Percentiles rank a stretch among this genome's conserved stretches.
These are phyloP conservation scores for Scenedesmus sp. DNA, from an alignment of 163 green algal genomes.

Conservation along the genomic window DNA sequence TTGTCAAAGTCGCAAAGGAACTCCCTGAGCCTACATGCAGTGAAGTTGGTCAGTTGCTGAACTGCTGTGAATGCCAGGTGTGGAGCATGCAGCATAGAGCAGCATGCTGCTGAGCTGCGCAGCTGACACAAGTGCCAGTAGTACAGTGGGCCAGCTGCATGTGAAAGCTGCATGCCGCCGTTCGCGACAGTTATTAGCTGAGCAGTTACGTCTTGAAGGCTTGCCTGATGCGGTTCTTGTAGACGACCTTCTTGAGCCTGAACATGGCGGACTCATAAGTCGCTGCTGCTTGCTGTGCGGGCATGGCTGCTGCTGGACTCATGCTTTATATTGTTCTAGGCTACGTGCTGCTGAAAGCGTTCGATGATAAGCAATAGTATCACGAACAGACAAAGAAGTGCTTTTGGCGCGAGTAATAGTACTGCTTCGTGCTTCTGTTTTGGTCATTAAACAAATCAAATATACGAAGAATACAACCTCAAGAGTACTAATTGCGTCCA, in stretches of 20 bases:
- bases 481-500: too few species aligned
- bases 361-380: neutral
- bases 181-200: neutral
- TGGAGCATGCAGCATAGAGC: neutral
- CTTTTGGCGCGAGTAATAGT: neutral
- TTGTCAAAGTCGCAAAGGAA: constrained; percentile 81
- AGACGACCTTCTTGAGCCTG: constrained; percentile 74
- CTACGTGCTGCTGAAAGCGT: too few species aligned
- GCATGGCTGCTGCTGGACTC: neutral
- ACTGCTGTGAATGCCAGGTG: neutral
- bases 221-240: constrained; percentile 72
- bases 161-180: too few species aligned
- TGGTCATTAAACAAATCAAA: neutral
- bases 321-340: neutral
- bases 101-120: neutral
- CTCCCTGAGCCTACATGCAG: constrained; percentile 56
- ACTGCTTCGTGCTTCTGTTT: neutral
- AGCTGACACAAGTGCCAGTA: neutral
- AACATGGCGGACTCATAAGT: constrained; percentile 61
- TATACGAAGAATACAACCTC: too few species aligned
- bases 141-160: neutral
- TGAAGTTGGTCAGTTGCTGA: neutral
- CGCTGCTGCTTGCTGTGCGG: neutral
- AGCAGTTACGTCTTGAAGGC: neutral
- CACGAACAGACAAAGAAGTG: neutral